Conservation (phyloP, 2,329 filamentous ascomycete species). For the Aspergillus fructus region DNA sequence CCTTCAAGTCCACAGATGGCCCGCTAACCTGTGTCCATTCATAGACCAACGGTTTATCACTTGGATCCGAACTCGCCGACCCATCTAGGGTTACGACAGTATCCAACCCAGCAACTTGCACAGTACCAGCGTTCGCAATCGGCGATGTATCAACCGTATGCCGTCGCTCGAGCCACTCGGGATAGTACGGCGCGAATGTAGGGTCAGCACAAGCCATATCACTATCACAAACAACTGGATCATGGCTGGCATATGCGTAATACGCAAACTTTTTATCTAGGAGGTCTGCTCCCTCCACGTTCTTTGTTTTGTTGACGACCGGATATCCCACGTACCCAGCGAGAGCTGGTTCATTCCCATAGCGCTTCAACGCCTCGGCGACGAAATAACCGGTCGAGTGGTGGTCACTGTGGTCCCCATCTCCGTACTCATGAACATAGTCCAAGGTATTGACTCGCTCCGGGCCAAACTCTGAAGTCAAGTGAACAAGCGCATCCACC, state of each 20-base stretch:
- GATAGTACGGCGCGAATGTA: background rate
- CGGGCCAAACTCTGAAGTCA: constrained; percentile 8
- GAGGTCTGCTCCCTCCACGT: background rate
- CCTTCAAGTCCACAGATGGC: background rate
- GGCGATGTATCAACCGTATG: background rate
- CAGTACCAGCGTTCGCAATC: background rate
- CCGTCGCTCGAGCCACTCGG: constrained; percentile 6
- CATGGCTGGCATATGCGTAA: constrained; percentile 7
- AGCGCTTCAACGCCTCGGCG: background rate
- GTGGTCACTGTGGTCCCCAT: constrained; percentile 20
- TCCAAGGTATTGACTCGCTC: constrained; percentile 18
- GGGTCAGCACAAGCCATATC: background rate
- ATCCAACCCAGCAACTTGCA: background rate
- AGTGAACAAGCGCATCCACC: constrained; percentile 1
- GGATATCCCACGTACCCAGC: constrained; percentile 11
- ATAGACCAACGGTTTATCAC: background rate
- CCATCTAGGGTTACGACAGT: constrained; percentile 6
- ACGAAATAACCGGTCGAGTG: constrained; percentile 15
- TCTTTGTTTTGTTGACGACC: background rate
- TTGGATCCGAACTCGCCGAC: background rate
- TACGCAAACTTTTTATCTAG: constrained; percentile 4
- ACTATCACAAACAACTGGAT: constrained; percentile 1
- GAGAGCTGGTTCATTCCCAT: background rate
- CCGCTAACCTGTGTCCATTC: constrained; percentile 8
- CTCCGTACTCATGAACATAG: constrained; percentile 11